Evolutionary conservation across 2,329 filamentous ascomycete species (phyloP), one percentile per base, ranked within the genome.

Genomic region (Ophiostoma novo-ulmi): DNA sequence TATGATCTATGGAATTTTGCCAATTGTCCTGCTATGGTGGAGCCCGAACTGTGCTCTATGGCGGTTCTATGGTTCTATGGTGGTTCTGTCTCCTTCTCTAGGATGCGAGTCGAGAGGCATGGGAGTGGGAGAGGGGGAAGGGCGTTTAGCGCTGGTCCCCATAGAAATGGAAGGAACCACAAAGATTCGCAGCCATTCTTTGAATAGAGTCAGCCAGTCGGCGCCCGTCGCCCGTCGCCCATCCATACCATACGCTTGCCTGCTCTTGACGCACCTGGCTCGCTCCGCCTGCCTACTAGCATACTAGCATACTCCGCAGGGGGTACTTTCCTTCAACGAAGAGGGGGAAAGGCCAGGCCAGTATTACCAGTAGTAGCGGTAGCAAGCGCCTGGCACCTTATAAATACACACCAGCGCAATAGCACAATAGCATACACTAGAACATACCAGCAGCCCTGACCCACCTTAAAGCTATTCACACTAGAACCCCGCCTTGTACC

Each of bases 141-240:
- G 58, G 52, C 39, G 44, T 66, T 55, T 55, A 58, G 31, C 31
- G 26, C 17, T 22, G 48, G 10, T 20, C 31, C 14, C 31, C n/a
- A 22, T 36, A 52, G 68, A 76, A 76, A 73, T 70, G 74, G 70
- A 71, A 73, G 74, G 75, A 76, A 76, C 67, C 75, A 67, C 65
- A 74, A 75, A 75, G 75, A 76, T 74, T 72, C 72, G 31, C 44
- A 63, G 69, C 52, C 22, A 44, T 58, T 38, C 38, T 44, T 39
- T 39, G 11, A 5, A 39, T 39, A 39, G 38, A 39, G 38, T 39
- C 38, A 39, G 44, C 44, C 44, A 48, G 44, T 48, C 44, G 44
- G 44, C 44, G 38, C 41, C 38, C 39, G 22, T 20, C 41, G n/a
- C 63, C 7, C 66, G 6, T 35, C 11, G n/a, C n/a, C n/a, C 58